These are phyloP conservation scores for Acarospora socialis DNA, from an alignment of 2,329 filamentous ascomycete species.

Conservation along the genomic window DNA sequence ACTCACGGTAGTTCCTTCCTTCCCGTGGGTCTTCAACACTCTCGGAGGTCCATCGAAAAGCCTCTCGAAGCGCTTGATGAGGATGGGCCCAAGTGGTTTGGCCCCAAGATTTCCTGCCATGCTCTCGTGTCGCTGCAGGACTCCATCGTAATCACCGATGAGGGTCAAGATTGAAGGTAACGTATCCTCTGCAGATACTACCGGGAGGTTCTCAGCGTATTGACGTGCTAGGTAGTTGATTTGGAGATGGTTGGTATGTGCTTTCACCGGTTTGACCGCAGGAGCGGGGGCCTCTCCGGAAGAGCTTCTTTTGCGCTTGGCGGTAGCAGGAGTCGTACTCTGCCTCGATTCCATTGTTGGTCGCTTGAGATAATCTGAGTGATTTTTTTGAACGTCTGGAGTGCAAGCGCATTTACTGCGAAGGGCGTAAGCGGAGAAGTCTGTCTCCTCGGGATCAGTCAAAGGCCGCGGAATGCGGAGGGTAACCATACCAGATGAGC, in stretches of 20 bases:
- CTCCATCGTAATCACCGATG: conserved; percentile 70
- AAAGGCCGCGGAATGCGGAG: no score
- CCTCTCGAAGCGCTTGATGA: conserved; percentile 74
- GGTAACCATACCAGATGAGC: no score
- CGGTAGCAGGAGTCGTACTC: no score
- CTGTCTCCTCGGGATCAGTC: no score
- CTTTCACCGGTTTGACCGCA: conserved; percentile 39
- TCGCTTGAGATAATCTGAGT: no score
- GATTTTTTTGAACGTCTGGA: no score
- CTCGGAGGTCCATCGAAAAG: conserved; percentile 71
- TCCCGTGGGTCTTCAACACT: conserved; percentile 47
- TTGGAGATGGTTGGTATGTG: conserved; percentile 43
- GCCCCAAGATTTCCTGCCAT: conserved; percentile 75
- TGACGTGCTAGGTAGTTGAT: conserved; percentile 56
- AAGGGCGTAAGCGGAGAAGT: no score
- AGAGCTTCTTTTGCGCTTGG: conserved; percentile 33
- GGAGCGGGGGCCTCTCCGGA: conserved; percentile 23
- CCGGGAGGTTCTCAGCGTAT: conserved; percentile 45
- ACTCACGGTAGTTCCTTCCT: conserved; percentile 47
- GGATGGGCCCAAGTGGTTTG: conserved; percentile 64
- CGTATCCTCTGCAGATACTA: conserved; percentile 51
- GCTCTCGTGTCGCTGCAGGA: conserved; percentile 72
- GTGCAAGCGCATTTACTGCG: no score
- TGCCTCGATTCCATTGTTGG: no score
- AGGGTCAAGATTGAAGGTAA: conserved; percentile 60